A percentile compares a stretch with the other conserved stretches of the same genome.
Conservation (phyloP, 306 rosid genomes). For the Cucurbita pepo region DNA sequence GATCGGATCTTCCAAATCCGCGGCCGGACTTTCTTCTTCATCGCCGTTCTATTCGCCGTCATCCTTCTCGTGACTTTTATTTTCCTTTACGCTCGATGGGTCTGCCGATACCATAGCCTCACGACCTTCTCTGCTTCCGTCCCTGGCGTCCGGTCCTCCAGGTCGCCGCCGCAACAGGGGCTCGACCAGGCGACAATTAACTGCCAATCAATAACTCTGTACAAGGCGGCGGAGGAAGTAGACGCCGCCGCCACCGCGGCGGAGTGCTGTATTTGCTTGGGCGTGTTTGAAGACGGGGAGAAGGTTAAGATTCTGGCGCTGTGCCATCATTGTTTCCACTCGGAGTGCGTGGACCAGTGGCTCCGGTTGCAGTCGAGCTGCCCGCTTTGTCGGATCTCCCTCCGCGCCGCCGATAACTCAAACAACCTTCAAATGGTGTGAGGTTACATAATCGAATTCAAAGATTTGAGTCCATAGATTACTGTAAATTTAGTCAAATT, state of each 20-base stretch:
- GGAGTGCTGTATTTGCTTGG: slow-evolving; percentile 77
- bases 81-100: slow-evolving; percentile 65
- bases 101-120: slow-evolving; percentile 34
- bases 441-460: background rate
- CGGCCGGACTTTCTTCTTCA: slow-evolving; percentile 53
- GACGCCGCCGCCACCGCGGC: background rate
- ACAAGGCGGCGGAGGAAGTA: slow-evolving; percentile 10
- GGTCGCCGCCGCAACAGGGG: slow-evolving; percentile 19
- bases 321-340: slow-evolving; percentile 56
- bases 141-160: background rate
- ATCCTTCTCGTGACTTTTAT: slow-evolving; percentile 35
- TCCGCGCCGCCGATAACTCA: slow-evolving; percentile 12
- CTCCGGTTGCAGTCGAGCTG: slow-evolving; percentile 51
- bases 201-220: slow-evolving; percentile 33
- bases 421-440: background rate
- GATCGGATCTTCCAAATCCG: slow-evolving; percentile 41
- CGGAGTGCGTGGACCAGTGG: slow-evolving; percentile 79
- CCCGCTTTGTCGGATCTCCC: slow-evolving; percentile 73
- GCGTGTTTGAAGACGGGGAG: slow-evolving; percentile 52
- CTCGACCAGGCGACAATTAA: slow-evolving; percentile 26
- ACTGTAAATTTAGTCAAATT: background rate
- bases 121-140: slow-evolving; percentile 9
- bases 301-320: slow-evolving; percentile 62
- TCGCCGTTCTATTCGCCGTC: slow-evolving; percentile 40
- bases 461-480: background rate